These are phyloP conservation scores for Colletotrichum cereale DNA, from an alignment of 2,329 filamentous ascomycete genomes.

Conservation along the genomic window DNA sequence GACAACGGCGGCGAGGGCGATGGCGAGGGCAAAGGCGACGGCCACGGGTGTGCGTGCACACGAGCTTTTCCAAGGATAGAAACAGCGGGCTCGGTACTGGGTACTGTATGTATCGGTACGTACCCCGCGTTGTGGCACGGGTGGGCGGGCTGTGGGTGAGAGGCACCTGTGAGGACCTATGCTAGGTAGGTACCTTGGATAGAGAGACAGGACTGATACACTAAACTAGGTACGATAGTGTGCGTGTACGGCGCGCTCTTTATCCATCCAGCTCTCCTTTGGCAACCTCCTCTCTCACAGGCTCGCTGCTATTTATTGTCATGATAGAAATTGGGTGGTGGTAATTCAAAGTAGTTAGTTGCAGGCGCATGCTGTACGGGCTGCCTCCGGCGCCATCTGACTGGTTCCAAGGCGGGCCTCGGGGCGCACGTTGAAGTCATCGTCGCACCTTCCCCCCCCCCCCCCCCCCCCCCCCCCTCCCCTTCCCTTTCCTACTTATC, in stretches of 20 bases:
- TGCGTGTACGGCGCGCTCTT: not conserved
- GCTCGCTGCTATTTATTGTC: not conserved
- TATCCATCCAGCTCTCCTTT: not conserved
- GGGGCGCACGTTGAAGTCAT: conserved; percentile 29
- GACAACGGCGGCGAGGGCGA: conserved; percentile 12
- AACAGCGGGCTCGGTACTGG: conserved; percentile 21
- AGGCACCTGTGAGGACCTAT: not conserved
- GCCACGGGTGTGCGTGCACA: conserved; percentile 17
- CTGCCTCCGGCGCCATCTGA: conserved; percentile 30
- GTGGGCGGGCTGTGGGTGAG: conserved; percentile 9
- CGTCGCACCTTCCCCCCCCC: conserved; percentile 17
- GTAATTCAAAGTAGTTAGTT: conserved; percentile 6
- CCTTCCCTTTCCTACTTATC: conserved; percentile 27
- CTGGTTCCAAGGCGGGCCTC: conserved; percentile 16
- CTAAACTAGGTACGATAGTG: not conserved
- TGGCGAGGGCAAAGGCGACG: not conserved
- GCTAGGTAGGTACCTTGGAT: not conserved
- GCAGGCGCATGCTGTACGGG: conserved; percentile 20
- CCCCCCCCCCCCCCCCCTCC: not conserved
- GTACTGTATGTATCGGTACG: conserved; percentile 20
- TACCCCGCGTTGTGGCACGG: conserved; percentile 29
- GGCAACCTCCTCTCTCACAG: not conserved
- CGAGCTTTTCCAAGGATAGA: conserved; percentile 37
- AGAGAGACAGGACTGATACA: not conserved
- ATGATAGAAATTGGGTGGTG: not conserved